Evolutionary conservation across 148 eudicot genomes (phyloP).

Genomic region (Vaccinium macrocarpon): DNA sequence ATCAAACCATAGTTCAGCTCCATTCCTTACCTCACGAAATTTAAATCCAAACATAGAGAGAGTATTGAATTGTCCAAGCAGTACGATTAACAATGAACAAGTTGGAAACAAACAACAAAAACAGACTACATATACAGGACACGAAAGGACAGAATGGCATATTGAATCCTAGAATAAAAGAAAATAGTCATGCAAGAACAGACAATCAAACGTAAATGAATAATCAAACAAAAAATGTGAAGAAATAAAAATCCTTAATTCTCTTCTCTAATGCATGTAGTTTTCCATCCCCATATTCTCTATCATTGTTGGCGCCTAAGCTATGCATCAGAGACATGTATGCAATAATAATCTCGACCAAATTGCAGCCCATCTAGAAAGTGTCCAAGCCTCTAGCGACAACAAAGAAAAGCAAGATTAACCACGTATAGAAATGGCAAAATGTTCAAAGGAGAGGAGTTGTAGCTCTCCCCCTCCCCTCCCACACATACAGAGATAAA

Average conservation of each 20-base stretch:
- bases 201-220: not conserved
- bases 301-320: not conserved
- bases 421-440: not conserved
- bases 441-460: not conserved
- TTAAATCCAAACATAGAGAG: not conserved
- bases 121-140: not conserved
- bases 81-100: not conserved
- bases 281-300: not conserved
- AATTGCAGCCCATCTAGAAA: not conserved
- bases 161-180: not conserved
- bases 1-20: not conserved
- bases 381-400: not conserved
- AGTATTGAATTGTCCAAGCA: not conserved
- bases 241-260: not conserved
- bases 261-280: not conserved
- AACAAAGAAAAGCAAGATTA: not conserved
- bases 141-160: not conserved
- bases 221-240: not conserved
- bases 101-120: not conserved
- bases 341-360: not conserved
- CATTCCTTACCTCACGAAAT: not conserved
- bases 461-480: not conserved
- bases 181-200: not conserved
- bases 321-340: not conserved
- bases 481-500: not conserved